Evolutionary conservation across 1,284 basidiomycete genomes (phyloP), one percentile per base, ranked within the genome.

Genomic region (Tremellales sp.): DNA sequence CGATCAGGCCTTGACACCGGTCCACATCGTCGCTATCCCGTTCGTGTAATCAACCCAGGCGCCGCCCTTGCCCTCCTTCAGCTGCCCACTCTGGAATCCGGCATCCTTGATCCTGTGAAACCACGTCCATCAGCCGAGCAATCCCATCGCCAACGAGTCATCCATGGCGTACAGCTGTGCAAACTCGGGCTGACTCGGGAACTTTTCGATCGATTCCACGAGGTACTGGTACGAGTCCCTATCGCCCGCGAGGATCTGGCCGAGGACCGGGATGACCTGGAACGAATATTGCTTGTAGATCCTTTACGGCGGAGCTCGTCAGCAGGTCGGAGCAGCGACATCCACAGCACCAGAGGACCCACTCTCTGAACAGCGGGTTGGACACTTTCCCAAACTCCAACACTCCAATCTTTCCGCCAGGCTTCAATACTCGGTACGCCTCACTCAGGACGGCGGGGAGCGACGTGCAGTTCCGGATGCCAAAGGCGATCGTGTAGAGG

Each of bases 401-500:
- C 65, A 92, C 95, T 16, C 90, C 88, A 70, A 99, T 95, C 5
- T 83, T 87, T 45, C 92, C 95, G 57, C 95, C 95, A 0, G 94
- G 94, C 72, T 95, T 97, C 44, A 99, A 79, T 10, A 98, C 92
- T 16, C 95, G 82, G 71, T 95, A 78, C 4, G 95, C 95, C 71
- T 97, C 92, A 51, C 79, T 78, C 35, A 99, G 77, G 14, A 93
- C 95, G 21, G 82, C 83, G 9, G 88, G 85, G 54, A 97, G 82
- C 46, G 89, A 89, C 8, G 95, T 99, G 77, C 90, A 95, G 71
- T 99, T 99, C 43, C 95, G 81, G 59, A 98, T 98, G 27, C 95
- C 94, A 67, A 99, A 99, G 0, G 95, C 92, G 66, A 99, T 97
- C 19, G 95, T 99, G 76, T 97, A 99, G 14, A 97, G 76, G 73